A percentile compares a stretch with the other conserved stretches of the same genome.
Evolutionary conservation across 495 filamentous ascomycete genomes (phyloP).

Genomic region (Aspergillus egyptiacus): DNA sequence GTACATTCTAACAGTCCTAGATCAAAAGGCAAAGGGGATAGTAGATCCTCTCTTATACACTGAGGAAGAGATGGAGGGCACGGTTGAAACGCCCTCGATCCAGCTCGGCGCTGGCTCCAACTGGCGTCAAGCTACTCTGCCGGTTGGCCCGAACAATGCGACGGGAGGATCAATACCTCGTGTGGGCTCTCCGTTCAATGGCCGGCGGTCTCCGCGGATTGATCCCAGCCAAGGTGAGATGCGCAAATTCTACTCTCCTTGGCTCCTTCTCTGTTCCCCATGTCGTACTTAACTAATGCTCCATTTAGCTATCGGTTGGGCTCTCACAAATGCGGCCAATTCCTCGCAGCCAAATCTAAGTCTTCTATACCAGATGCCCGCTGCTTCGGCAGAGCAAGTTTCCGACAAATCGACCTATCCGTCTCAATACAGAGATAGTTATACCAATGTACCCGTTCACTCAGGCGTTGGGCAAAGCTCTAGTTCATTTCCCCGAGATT

Average conservation of each 20-base stretch:
- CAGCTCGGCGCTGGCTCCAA: slow-evolving; percentile 38
- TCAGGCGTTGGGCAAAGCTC: slow-evolving; percentile 18
- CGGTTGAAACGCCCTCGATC: slow-evolving; percentile 34
- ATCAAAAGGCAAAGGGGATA: slow-evolving; percentile 80
- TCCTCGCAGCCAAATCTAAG: slow-evolving; percentile 75
- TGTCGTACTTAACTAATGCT: slow-evolving; percentile 24
- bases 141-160: slow-evolving; percentile 22
- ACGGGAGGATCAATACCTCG: slow-evolving; percentile 23
- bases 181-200: slow-evolving; percentile 25
- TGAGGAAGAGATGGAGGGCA: slow-evolving; percentile 68
- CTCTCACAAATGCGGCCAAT: slow-evolving; percentile 73
- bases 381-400: slow-evolving; percentile 18
- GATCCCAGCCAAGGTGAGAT: slow-evolving; percentile 50
- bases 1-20: slow-evolving; percentile 79
- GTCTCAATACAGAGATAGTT: slow-evolving; percentile 35
- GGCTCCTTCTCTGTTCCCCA: slow-evolving; percentile 14
- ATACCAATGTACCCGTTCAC: slow-evolving; percentile 22
- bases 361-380: slow-evolving; percentile 58
- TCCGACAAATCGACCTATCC: slow-evolving; percentile 22
- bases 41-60: slow-evolving; percentile 76
- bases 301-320: slow-evolving; percentile 61
- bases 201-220: slow-evolving; percentile 38
- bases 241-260: not conserved
- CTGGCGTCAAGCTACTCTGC: slow-evolving; percentile 34
- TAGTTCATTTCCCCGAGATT: slow-evolving; percentile 20